phyloP scores from a whole-genome alignment of 2,329 filamentous ascomycete genomes.

The Aspergillus pseudoterreus region DNA sequence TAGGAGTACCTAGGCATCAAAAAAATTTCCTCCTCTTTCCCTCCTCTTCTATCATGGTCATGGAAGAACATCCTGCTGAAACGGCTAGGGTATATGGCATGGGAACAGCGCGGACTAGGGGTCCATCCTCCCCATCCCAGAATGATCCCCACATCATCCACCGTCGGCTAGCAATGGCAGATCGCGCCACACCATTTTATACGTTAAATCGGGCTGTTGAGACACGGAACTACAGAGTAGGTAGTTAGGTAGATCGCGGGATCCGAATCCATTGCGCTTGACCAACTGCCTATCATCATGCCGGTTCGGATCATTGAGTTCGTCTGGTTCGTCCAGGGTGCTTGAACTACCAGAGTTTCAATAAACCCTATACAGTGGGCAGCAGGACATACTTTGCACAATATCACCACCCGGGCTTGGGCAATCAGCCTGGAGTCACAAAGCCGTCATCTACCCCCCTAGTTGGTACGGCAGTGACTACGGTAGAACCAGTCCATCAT shows the following conservation, averaged over 20 bases:
- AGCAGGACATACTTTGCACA: too few relatives aligned
- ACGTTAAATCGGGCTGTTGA: background rate
- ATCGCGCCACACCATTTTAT: background rate
- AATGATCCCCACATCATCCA: background rate
- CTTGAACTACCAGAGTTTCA: background rate
- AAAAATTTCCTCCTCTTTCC: background rate
- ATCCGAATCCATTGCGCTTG: background rate
- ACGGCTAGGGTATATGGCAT: background rate
- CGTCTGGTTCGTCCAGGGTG: background rate
- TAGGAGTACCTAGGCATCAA: too few relatives aligned
- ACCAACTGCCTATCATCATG: background rate
- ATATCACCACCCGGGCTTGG: too few relatives aligned
- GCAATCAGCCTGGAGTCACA: too few relatives aligned
- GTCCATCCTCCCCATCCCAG: background rate
- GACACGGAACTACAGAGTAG: background rate
- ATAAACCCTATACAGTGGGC: background rate
- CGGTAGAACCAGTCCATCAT: too few relatives aligned
- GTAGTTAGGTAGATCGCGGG: conserved; percentile 3
- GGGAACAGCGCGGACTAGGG: background rate
- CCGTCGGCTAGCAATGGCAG: background rate
- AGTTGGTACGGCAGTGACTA: too few relatives aligned
- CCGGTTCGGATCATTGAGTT: conserved; percentile 1
- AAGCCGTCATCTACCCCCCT: too few relatives aligned
- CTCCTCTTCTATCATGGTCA: background rate
- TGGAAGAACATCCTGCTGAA: background rate